phyloP scores from a whole-genome alignment of 2,329 filamentous ascomycete species.

The Talaromyces pinophilus region DNA sequence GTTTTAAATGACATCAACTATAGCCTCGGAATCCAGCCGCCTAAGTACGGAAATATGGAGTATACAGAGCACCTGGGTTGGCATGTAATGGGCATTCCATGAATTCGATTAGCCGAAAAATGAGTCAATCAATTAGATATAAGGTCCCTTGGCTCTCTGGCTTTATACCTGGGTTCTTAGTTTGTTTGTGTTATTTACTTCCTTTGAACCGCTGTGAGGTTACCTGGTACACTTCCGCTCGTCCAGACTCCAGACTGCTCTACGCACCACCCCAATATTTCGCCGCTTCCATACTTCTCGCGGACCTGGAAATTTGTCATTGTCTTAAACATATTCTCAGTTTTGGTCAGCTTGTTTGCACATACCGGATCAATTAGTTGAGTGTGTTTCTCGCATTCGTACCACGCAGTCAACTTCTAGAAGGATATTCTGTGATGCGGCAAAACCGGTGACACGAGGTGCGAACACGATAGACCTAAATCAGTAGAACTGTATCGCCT shows the following conservation, averaged over 20 bases:
- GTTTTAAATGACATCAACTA: constrained; percentile 6
- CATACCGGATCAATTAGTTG: neutral
- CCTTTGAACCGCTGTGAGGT: neutral
- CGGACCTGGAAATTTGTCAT: neutral
- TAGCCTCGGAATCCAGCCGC: constrained; percentile 13
- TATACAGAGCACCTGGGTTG: neutral
- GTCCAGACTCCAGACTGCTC: constrained; percentile 12
- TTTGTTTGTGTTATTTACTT: neutral
- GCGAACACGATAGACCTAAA: constrained; percentile 8
- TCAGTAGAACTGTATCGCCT: constrained; percentile 9
- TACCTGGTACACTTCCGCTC: constrained; percentile 8
- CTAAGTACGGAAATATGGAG: constrained; percentile 2
- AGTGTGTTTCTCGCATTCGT: neutral
- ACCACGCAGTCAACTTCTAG: neutral
- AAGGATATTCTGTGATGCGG: constrained; percentile 10
- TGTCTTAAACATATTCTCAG: neutral
- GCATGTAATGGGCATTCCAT: neutral
- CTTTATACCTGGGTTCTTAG: neutral
- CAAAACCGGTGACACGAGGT: neutral
- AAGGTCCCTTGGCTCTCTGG: neutral
- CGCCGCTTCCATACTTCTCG: neutral
- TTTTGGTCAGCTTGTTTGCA: neutral
- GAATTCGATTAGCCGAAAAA: constrained; percentile 7
- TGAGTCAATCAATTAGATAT: neutral
- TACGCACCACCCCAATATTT: constrained; percentile 11